Percentiles rank a stretch among this genome's conserved stretches.
These are phyloP conservation scores for Melanomma pulvis-pyrius DNA, from an alignment of 495 filamentous ascomycete species.

Conservation along the genomic window DNA sequence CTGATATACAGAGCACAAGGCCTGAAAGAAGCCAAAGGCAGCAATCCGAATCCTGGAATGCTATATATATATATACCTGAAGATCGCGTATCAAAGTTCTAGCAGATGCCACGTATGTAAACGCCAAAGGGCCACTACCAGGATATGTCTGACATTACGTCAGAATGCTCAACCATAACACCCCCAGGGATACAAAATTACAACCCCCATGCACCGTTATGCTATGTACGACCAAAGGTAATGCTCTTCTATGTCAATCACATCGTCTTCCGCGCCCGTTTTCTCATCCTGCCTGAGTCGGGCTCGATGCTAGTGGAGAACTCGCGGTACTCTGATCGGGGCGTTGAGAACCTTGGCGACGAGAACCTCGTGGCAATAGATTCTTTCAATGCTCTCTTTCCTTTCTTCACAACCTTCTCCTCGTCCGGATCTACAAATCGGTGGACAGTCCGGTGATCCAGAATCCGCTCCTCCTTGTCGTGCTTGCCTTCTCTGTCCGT, in stretches of 20 bases:
- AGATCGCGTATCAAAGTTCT: neutral
- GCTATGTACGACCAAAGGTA: neutral
- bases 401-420: slow-evolving; percentile 40
- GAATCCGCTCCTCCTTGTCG: slow-evolving; percentile 67
- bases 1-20: no score
- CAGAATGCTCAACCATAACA: neutral
- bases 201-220: neutral
- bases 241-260: neutral
- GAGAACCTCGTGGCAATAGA: slow-evolving; percentile 13
- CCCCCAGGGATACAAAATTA: neutral
- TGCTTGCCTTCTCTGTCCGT: slow-evolving; percentile 72
- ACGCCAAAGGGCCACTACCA: neutral
- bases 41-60: neutral
- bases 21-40: no score
- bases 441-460: slow-evolving; percentile 47
- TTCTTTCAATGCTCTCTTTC: slow-evolving; percentile 11
- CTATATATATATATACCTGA: neutral
- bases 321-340: slow-evolving; percentile 1
- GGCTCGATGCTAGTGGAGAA: slow-evolving; percentile 16
- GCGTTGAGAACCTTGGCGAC: slow-evolving; percentile 25
- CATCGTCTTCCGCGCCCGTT: slow-evolving; percentile 16
- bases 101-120: neutral
- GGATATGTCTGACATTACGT: neutral
- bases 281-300: slow-evolving; percentile 21
- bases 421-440: slow-evolving; percentile 48